Evolutionary conservation across 306 rosid species (phyloP).

Genomic region (Glycine soja): DNA sequence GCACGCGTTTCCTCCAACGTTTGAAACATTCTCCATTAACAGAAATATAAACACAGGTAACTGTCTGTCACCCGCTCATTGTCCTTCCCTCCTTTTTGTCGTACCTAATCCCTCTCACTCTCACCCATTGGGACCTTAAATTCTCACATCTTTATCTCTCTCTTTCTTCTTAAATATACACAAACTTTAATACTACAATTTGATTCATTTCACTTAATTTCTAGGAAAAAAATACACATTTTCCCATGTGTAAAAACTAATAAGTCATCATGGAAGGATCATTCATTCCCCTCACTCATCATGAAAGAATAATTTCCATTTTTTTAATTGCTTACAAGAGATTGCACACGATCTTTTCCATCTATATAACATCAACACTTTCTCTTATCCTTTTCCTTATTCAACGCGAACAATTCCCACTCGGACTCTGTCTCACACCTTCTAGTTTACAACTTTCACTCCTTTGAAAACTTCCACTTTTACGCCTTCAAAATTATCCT

Average conservation of each 20-base stretch:
- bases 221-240: too few relatives aligned
- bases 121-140: background rate
- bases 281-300: background rate
- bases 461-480: constrained; percentile 40
- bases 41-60: too few relatives aligned
- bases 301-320: background rate
- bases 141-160: too few relatives aligned
- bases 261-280: background rate
- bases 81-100: background rate
- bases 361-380: background rate
- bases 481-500: constrained; percentile 17
- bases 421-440: constrained; percentile 15
- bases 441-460: background rate
- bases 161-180: too few relatives aligned
- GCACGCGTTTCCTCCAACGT: background rate
- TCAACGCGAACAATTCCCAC: background rate
- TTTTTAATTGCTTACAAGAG: background rate
- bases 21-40: background rate
- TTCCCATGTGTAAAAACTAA: background rate
- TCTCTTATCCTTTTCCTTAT: background rate
- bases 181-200: too few relatives aligned
- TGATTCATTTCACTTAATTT: too few relatives aligned
- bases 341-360: constrained; percentile 19
- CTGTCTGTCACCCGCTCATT: background rate
- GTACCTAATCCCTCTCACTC: background rate